phyloP scores from a whole-genome alignment of 2,329 filamentous ascomycete genomes.

The Cyphellophora europaea region DNA sequence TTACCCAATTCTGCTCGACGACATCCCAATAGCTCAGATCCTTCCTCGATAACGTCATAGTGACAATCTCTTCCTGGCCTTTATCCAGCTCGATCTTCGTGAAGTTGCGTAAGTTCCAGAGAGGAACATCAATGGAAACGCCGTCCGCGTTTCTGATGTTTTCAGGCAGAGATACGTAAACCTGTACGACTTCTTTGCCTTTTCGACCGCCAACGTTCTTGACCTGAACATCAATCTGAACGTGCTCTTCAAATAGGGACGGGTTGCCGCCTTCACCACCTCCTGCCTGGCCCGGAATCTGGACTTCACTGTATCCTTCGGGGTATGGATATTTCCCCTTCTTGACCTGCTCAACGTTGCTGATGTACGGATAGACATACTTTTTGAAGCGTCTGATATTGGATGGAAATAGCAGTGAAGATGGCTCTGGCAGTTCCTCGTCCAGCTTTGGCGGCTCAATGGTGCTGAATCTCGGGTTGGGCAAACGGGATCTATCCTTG shows the following conservation, averaged over 20 bases:
- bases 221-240: slow-evolving; percentile 20
- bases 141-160: slow-evolving; percentile 31
- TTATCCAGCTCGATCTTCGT: slow-evolving; percentile 55
- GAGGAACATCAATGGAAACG: slow-evolving; percentile 53
- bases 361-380: slow-evolving; percentile 66
- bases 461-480: slow-evolving; percentile 31
- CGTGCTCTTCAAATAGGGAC: slow-evolving; percentile 50
- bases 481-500: slow-evolving; percentile 39
- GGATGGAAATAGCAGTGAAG: slow-evolving; percentile 51
- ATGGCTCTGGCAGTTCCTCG: slow-evolving; percentile 43
- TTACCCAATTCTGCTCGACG: slow-evolving; percentile 58
- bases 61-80: slow-evolving; percentile 44
- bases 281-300: slow-evolving; percentile 52
- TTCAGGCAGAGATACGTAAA: slow-evolving; percentile 24
- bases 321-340: slow-evolving; percentile 41
- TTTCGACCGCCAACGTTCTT: slow-evolving; percentile 16
- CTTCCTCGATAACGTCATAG: slow-evolving; percentile 53
- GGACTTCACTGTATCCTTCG: slow-evolving; percentile 43
- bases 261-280: slow-evolving; percentile 62
- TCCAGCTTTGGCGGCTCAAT: slow-evolving; percentile 47
- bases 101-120: slow-evolving; percentile 62
- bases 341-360: slow-evolving; percentile 38
- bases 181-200: slow-evolving; percentile 19
- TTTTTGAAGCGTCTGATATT: slow-evolving; percentile 54
- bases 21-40: slow-evolving; percentile 69